phyloP scores from a whole-genome alignment of 352 stramenopile species.

The Phytophthora quininea region DNA sequence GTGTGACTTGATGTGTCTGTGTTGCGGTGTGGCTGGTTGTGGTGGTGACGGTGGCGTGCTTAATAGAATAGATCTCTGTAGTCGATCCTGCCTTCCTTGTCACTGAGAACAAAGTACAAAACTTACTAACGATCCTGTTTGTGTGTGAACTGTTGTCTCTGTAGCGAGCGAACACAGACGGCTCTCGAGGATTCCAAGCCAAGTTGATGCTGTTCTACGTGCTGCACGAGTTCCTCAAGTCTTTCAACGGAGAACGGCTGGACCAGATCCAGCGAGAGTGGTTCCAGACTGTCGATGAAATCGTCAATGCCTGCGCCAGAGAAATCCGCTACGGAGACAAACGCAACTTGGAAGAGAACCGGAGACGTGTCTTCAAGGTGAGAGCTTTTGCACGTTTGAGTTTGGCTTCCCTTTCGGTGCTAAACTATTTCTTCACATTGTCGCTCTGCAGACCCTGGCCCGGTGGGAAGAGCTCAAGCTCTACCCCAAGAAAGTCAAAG shows the following conservation, averaged over 20 bases:
- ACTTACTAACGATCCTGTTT: slow-evolving; percentile 15
- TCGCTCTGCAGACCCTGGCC: slow-evolving; percentile 59
- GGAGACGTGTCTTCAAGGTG: slow-evolving; percentile 83
- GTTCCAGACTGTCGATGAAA: slow-evolving; percentile 83
- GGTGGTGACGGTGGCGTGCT: slow-evolving; percentile 19
- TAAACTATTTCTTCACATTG: neutral
- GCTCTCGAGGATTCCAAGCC: slow-evolving; percentile 65
- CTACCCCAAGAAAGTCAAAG: slow-evolving; percentile 77
- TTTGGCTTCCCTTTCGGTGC: neutral
- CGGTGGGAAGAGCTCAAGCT: slow-evolving; percentile 86
- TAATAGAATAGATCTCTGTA: slow-evolving; percentile 42
- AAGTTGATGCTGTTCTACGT: slow-evolving; percentile 91
- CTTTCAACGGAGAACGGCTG: slow-evolving; percentile 64
- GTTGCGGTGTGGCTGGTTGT: slow-evolving; percentile 5
- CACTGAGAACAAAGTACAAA: slow-evolving; percentile 3
- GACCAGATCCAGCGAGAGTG: slow-evolving; percentile 72
- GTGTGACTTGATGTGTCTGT: neutral
- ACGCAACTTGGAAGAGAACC: slow-evolving; percentile 63
- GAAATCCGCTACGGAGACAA: slow-evolving; percentile 76
- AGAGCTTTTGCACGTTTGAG: neutral
- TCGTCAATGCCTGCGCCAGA: slow-evolving; percentile 70
- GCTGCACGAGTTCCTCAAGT: slow-evolving; percentile 88
- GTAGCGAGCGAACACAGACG: slow-evolving; percentile 66
- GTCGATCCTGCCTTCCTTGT: slow-evolving; percentile 8
- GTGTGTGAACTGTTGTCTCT: slow-evolving; percentile 14